These are phyloP conservation scores for Iberis pinnata DNA, from an alignment of 345 rosid species.

Conservation along the genomic window DNA sequence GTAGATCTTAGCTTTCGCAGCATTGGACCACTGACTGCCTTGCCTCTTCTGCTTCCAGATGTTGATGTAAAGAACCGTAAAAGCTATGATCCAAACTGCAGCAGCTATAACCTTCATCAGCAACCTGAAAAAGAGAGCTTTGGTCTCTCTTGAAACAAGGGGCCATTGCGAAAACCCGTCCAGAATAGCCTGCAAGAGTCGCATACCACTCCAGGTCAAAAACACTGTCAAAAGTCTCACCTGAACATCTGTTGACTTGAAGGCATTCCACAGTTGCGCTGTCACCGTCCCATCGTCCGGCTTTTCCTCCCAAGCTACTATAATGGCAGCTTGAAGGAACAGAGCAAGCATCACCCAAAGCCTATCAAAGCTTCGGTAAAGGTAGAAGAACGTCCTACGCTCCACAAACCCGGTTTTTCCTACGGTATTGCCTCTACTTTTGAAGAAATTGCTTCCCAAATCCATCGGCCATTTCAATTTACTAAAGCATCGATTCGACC, in stretches of 20 bases:
- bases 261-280: slow-evolving; percentile 47
- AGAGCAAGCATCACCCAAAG: slow-evolving; percentile 69
- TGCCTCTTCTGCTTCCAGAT: slow-evolving; percentile 68
- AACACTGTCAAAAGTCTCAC: slow-evolving; percentile 66
- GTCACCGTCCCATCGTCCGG: slow-evolving; percentile 31
- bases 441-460: slow-evolving; percentile 44
- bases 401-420: slow-evolving; percentile 92
- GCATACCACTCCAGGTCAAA: slow-evolving; percentile 79
- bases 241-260: slow-evolving; percentile 38
- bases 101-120: slow-evolving; percentile 62
- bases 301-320: slow-evolving; percentile 61
- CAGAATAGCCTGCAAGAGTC: slow-evolving; percentile 71
- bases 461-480: slow-evolving; percentile 66
- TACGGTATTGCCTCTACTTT: slow-evolving; percentile 39
- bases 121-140: slow-evolving; percentile 68
- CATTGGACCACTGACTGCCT: slow-evolving; percentile 45
- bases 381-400: slow-evolving; percentile 78
- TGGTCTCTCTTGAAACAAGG: slow-evolving; percentile 73
- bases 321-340: slow-evolving; percentile 62
- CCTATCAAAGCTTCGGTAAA: slow-evolving; percentile 74
- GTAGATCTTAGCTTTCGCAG: slow-evolving; percentile 39
- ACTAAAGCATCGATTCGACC: slow-evolving; percentile 80
- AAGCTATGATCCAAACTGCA: slow-evolving; percentile 57
- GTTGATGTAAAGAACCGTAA: slow-evolving; percentile 54
- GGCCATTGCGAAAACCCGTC: slow-evolving; percentile 60